Base-by-base conservation (phyloP, 345 rosid genomes). In the Populus pruinosa region DNA sequence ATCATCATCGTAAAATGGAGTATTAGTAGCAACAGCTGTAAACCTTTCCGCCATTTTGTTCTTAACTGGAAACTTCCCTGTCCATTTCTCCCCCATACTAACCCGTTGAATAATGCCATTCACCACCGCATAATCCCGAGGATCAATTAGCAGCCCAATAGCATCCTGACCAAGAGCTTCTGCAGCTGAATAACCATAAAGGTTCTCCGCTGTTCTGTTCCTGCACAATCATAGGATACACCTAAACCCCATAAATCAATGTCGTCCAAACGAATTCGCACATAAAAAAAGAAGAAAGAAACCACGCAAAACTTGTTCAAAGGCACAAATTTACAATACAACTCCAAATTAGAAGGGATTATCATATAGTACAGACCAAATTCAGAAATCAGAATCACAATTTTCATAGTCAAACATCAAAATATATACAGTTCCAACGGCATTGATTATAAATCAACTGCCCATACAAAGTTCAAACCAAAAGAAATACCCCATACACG, bases 41-140 rank as follows among this genome's bases (percentile, higher is more conserved):
- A 96, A 86, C 64, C 85, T 91, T 70, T 90, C 90, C 67, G 93
- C 94, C 74, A 71, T 79, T 86, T 92, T 93, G 83, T 83, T 93
- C 91, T 82, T 96, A 31, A 90, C 87, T 0, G 98, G 97, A 84
- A 93, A 89, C 85, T 90, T 90, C n/a, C 99, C 99, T 0, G 92
- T 88, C 98, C 98, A 96, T 71, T 85, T 87, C 88, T 92, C 96
- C 66, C 99, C 99, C 83, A 49, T 71, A 6, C 55, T 81, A 31
- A 90, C 88, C 18, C 91, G 88, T 10, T 80, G 77, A 67, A 91
- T 81, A 35, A 96, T 89, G 67, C 77, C 78, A 64, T 85, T 82
- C 0, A 90, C 99, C 43, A 90, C 70, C 0, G 66, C 75, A 81
- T 71, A 81, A 85, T 96, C 94, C 71, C 76, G 84, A 67, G 89